Percentiles rank a stretch among this genome's conserved stretches.
Evolutionary conservation across 176 grass and related monocot genomes (phyloP).

Genomic region (Phyllostachys edulis): DNA sequence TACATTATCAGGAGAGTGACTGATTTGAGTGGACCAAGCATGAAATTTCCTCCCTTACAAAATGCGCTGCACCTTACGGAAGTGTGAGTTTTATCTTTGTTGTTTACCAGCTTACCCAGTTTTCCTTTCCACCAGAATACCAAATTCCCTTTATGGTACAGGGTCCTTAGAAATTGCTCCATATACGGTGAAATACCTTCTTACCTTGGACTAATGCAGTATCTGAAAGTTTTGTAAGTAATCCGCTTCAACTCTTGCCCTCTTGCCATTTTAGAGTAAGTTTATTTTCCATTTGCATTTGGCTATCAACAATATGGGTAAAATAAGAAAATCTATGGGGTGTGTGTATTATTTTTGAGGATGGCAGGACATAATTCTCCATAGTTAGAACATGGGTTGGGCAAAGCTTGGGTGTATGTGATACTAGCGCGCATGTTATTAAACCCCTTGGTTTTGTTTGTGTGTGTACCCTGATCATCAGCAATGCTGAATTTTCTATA

Average conservation of each 20-base stretch:
- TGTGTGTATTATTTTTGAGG: background rate
- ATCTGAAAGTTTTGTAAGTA: constrained; percentile 77
- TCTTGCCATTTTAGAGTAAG: constrained; percentile 10
- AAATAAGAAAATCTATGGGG: background rate
- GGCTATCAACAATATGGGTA: background rate
- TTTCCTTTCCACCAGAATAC: background rate
- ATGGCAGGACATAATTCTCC: background rate
- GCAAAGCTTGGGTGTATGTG: background rate
- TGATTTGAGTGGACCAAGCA: constrained; percentile 68
- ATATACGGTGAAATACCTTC: constrained; percentile 64
- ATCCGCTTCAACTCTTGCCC: constrained; percentile 9
- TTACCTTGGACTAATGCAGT: constrained; percentile 63
- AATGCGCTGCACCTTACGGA: constrained; percentile 63
- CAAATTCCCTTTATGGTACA: constrained; percentile 43
- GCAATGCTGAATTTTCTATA: background rate
- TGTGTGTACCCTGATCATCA: background rate
- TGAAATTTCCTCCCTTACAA: constrained; percentile 68
- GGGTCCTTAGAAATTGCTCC: constrained; percentile 76
- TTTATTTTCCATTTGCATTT: constrained; percentile 15
- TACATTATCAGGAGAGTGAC: constrained; percentile 65
- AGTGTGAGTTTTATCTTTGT: constrained; percentile 53
- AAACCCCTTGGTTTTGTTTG: background rate
- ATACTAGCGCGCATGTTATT: background rate
- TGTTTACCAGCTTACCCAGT: constrained; percentile 1
- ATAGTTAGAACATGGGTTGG: background rate